phyloP scores from a whole-genome alignment of 208 protist species.

The Leishmania turanica region DNA sequence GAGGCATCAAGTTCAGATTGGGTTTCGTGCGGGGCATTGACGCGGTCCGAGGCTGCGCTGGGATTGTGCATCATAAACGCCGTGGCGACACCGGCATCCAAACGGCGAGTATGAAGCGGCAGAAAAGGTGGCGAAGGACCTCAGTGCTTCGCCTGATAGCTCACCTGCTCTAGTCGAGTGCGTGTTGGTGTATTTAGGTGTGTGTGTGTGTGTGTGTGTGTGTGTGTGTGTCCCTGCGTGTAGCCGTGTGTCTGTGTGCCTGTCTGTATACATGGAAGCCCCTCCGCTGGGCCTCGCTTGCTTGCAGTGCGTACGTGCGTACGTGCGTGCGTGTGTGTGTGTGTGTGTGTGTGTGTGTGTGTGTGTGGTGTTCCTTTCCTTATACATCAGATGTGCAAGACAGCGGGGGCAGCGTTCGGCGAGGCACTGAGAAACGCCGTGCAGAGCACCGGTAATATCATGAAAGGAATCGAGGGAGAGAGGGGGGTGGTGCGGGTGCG shows the following conservation, averaged over 20 bases:
- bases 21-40: too few species aligned
- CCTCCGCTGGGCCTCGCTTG: too few species aligned
- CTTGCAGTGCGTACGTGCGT: not conserved
- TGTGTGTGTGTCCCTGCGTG: not conserved
- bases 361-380: not conserved
- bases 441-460: too few species aligned
- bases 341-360: not conserved
- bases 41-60: not conserved
- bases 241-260: not conserved
- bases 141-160: not conserved
- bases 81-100: not conserved
- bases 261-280: too few species aligned
- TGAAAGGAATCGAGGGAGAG: too few species aligned
- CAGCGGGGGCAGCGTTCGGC: too few species aligned
- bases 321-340: not conserved
- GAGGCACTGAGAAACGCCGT: too few species aligned
- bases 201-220: not conserved
- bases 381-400: too few species aligned
- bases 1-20: not conserved
- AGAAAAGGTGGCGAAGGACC: not conserved
- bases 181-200: too few species aligned
- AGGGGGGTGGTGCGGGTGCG: too few species aligned
- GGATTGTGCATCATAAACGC: not conserved
- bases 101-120: not conserved
- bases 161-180: not conserved